Evolutionary conservation across 768 basidiomycete species (phyloP).

Genomic region (Suillus clintonianus): DNA sequence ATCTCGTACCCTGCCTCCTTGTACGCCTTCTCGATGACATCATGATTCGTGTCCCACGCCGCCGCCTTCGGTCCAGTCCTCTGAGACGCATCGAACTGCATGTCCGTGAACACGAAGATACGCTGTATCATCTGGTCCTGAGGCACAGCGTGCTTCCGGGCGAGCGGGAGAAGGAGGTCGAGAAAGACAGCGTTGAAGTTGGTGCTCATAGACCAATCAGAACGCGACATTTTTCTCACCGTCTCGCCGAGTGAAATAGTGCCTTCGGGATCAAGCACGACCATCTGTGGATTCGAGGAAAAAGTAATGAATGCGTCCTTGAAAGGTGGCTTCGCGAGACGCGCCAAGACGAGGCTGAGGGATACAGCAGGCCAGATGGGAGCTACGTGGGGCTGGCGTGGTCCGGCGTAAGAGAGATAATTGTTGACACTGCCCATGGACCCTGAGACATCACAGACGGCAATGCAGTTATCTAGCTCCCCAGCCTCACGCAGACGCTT

Average conservation of each 20-base stretch:
- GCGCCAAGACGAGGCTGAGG: slow-evolving; percentile 65
- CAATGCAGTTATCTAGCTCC: slow-evolving; percentile 60
- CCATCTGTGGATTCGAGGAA: slow-evolving; percentile 49
- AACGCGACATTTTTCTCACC: slow-evolving; percentile 35
- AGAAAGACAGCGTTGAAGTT: slow-evolving; percentile 63
- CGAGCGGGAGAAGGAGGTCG: slow-evolving; percentile 62
- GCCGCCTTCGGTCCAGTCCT: slow-evolving; percentile 4
- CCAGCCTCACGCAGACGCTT: slow-evolving; percentile 53
- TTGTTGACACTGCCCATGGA: slow-evolving; percentile 55
- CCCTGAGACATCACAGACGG: slow-evolving; percentile 74
- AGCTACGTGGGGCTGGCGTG: slow-evolving; percentile 11
- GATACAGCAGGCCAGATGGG: slow-evolving; percentile 67
- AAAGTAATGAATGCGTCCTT: slow-evolving; percentile 70
- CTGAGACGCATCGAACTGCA: slow-evolving; percentile 62
- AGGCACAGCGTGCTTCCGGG: slow-evolving; percentile 53
- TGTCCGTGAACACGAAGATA: slow-evolving; percentile 75
- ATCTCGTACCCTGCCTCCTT: slow-evolving; percentile 65
- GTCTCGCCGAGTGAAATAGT: slow-evolving; percentile 35
- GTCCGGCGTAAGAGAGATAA: neutral
- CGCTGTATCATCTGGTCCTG: slow-evolving; percentile 76
- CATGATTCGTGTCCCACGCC: slow-evolving; percentile 65
- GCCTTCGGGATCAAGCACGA: slow-evolving; percentile 46
- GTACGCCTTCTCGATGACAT: slow-evolving; percentile 56
- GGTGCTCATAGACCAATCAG: slow-evolving; percentile 60
- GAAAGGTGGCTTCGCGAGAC: slow-evolving; percentile 66